Evolutionary conservation across 805 yeast genomes (phyloP).

Genomic region (Wickerhamiella azymoides): DNA sequence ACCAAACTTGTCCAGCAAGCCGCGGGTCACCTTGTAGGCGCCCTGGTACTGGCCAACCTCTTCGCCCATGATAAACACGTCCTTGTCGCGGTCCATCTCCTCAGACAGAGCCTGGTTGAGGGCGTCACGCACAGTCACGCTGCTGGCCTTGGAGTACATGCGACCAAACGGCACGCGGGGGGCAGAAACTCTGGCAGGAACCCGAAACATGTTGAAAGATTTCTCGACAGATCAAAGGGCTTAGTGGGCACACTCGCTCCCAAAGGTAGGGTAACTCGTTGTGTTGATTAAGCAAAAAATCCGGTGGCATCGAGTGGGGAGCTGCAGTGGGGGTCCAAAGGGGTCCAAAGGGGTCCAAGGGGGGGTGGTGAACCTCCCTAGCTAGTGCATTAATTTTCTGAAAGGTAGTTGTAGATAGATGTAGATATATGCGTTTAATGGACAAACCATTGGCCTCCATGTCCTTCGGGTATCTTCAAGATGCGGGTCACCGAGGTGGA

Average conservation of each 20-base stretch:
- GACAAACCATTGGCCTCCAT: too few species aligned
- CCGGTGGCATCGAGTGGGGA: too few species aligned
- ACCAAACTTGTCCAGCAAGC: slow-evolving; percentile 88
- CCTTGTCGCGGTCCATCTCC: slow-evolving; percentile 91
- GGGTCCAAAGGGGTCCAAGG: too few species aligned
- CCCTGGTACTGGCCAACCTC: slow-evolving; percentile 99
- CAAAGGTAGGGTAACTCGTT: not conserved
- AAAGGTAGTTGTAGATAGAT: too few species aligned
- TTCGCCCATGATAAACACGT: slow-evolving; percentile 93
- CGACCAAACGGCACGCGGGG: not conserved
- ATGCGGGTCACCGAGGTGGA: too few species aligned
- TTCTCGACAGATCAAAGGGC: not conserved
- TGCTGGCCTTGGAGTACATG: slow-evolving; percentile 2
- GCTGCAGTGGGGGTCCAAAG: too few species aligned
- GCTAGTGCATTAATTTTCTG: too few species aligned
- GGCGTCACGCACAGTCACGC: slow-evolving; percentile 92
- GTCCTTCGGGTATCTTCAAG: too few species aligned
- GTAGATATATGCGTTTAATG: too few species aligned
- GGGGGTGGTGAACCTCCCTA: too few species aligned
- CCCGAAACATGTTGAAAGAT: not conserved
- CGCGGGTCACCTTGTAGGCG: slow-evolving; percentile 95
- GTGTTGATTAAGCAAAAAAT: not conserved
- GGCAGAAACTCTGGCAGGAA: not conserved
- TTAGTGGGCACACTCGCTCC: not conserved
- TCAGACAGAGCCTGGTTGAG: slow-evolving; percentile 89